Percentiles rank a stretch among this genome's conserved stretches.
Conservation (phyloP, 1,139 yeast species). For the Zygosaccharomyces sapae region DNA sequence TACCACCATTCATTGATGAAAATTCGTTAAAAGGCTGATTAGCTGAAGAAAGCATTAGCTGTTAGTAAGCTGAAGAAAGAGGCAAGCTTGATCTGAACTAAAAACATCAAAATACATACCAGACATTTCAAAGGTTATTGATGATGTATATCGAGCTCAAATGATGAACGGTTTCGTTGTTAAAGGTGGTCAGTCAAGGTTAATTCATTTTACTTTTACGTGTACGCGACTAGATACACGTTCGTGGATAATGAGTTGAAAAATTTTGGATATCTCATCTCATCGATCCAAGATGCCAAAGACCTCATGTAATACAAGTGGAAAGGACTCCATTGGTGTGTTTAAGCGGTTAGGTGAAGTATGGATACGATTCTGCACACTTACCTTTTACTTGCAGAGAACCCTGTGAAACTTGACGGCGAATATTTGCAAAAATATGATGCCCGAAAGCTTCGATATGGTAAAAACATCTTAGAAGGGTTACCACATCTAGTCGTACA, state of each 20-base stretch:
- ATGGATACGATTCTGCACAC: conserved; percentile 27
- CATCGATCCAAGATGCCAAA: neutral
- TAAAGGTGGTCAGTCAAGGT: neutral
- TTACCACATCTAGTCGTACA: conserved; percentile 22
- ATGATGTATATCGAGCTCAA: neutral
- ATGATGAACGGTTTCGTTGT: neutral
- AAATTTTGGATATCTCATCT: conserved; percentile 13
- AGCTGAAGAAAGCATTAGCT: conserved; percentile 12
- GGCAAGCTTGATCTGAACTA: neutral
- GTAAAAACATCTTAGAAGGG: conserved; percentile 26
- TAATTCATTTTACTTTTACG: neutral
- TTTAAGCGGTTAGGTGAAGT: neutral
- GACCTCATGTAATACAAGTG: neutral
- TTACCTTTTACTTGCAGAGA: conserved; percentile 25
- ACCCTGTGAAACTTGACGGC: conserved; percentile 13
- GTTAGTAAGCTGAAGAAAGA: conserved; percentile 8
- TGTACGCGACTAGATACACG: conserved; percentile 10
- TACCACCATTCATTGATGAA: conserved; percentile 31
- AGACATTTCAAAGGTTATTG: conserved; percentile 11
- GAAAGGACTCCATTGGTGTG: neutral
- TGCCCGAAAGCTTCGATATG: conserved; percentile 10
- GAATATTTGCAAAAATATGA: conserved; percentile 6
- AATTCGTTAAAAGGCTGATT: conserved; percentile 36
- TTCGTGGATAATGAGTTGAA: conserved; percentile 12
- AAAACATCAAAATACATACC: conserved; percentile 11